Evolutionary conservation across 805 yeast genomes (phyloP).

Genomic region (Metschnikowia henanensis): DNA sequence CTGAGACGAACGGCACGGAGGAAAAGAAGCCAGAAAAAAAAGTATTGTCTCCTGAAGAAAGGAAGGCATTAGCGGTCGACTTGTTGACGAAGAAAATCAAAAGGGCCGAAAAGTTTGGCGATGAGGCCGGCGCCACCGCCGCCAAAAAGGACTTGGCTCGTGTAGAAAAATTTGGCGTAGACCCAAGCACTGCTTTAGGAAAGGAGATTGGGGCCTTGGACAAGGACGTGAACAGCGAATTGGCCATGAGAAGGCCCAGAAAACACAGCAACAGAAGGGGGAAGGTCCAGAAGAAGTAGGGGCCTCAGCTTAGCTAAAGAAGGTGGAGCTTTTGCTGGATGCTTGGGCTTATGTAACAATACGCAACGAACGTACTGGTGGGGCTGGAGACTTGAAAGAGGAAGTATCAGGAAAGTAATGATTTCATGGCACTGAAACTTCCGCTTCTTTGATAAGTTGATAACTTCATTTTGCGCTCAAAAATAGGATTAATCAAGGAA

Average conservation of each 20-base stretch:
- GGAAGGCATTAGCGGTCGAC: constrained; percentile 66
- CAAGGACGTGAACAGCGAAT: constrained; percentile 28
- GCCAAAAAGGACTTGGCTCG: constrained; percentile 66
- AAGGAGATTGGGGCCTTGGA: constrained; percentile 60
- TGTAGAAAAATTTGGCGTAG: constrained; percentile 84
- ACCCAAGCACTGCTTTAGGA: constrained; percentile 63
- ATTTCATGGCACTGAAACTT: too few relatives aligned
- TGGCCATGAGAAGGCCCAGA: constrained; percentile 10
- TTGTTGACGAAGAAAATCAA: constrained; percentile 64
- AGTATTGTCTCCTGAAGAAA: constrained; percentile 62
- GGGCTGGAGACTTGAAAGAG: too few relatives aligned
- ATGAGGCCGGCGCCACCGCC: constrained; percentile 51
- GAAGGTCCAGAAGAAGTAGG: constrained; percentile 8
- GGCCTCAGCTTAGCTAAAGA: background rate
- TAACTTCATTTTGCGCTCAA: too few relatives aligned
- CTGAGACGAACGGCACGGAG: constrained; percentile 19
- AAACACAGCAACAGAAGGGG: constrained; percentile 11
- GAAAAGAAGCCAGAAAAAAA: constrained; percentile 33
- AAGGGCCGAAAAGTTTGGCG: constrained; percentile 79
- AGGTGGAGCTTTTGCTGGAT: background rate
- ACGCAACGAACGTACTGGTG: too few relatives aligned
- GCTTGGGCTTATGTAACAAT: background rate
- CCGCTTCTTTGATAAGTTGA: too few relatives aligned
- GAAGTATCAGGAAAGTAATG: too few relatives aligned
- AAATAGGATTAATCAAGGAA: too few relatives aligned